These are phyloP conservation scores for Aspergillus nomiae DNA, from an alignment of 2,329 filamentous ascomycete species.

Conservation along the genomic window DNA sequence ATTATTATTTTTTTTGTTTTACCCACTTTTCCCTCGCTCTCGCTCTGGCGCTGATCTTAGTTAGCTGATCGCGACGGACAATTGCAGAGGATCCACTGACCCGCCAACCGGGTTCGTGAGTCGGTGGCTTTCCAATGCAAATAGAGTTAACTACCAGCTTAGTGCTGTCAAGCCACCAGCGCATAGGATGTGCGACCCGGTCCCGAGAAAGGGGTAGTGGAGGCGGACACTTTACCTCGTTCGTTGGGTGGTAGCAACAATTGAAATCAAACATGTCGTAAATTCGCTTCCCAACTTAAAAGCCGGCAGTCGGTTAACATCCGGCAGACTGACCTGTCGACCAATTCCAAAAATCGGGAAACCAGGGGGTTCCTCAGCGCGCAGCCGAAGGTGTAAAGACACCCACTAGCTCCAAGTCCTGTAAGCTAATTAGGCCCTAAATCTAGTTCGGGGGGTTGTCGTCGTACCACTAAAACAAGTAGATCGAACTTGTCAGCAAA, in stretches of 20 bases:
- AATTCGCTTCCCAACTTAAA: neutral
- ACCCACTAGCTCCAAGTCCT: neutral
- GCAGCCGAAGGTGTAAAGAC: neutral
- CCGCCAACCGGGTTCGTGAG: conserved; percentile 23
- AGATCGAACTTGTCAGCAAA: conserved; percentile 17
- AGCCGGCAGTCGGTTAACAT: neutral
- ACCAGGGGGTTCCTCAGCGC: conserved; percentile 8
- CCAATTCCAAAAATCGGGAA: neutral
- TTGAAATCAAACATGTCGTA: neutral
- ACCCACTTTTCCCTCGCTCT: neutral
- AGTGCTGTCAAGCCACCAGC: conserved; percentile 13
- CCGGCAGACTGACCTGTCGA: neutral
- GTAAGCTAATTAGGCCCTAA: conserved; percentile 9
- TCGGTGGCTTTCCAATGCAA: conserved; percentile 12
- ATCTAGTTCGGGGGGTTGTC: conserved; percentile 9
- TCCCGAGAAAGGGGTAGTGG: neutral
- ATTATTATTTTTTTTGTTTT: neutral
- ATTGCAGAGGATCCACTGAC: conserved; percentile 22
- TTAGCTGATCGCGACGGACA: conserved; percentile 19
- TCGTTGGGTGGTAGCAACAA: neutral
- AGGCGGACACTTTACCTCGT: conserved; percentile 1
- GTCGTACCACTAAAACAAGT: conserved; percentile 13
- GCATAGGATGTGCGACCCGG: neutral
- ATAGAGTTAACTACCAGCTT: conserved; percentile 8
- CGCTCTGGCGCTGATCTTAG: conserved; percentile 3